phyloP scores from a whole-genome alignment of 2,329 filamentous ascomycete genomes.

The Pyricularia pennisetigena region DNA sequence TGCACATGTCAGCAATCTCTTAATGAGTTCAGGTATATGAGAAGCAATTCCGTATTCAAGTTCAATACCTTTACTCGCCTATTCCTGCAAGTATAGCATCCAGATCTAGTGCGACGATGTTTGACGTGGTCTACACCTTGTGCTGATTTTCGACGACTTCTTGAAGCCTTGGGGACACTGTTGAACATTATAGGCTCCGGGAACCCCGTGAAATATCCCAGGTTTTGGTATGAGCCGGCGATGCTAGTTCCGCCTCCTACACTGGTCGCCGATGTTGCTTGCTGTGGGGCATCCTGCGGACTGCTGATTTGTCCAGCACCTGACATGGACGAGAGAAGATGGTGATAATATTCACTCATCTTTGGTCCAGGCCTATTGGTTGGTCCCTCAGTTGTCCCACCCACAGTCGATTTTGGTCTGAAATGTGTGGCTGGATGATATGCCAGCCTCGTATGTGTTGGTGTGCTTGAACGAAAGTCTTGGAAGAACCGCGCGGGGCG shows the following conservation, averaged over 20 bases:
- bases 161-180: conserved; percentile 32
- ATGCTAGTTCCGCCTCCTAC: conserved; percentile 22
- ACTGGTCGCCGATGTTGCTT: conserved; percentile 20
- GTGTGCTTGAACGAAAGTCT: background rate
- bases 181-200: conserved; percentile 39
- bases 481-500: background rate
- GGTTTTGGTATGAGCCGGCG: conserved; percentile 32
- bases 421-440: background rate
- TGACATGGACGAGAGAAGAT: conserved; percentile 43
- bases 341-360: conserved; percentile 49
- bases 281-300: conserved; percentile 23
- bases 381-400: conserved; percentile 1
- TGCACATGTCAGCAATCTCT: conserved; percentile 7
- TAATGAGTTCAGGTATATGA: background rate
- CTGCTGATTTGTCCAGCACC: conserved; percentile 22
- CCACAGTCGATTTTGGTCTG: background rate
- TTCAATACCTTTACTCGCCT: conserved; percentile 66
- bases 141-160: conserved; percentile 40
- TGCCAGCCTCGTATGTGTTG: background rate
- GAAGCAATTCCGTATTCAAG: background rate
- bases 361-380: conserved; percentile 1
- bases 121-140: conserved; percentile 65
- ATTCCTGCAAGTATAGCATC: conserved; percentile 84
- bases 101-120: conserved; percentile 85
- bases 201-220: conserved; percentile 40